A percentile compares a stretch with the other conserved stretches of the same genome.
Evolutionary conservation across 2,329 filamentous ascomycete species (phyloP).

Genomic region (Stemphylium lycopersici): DNA sequence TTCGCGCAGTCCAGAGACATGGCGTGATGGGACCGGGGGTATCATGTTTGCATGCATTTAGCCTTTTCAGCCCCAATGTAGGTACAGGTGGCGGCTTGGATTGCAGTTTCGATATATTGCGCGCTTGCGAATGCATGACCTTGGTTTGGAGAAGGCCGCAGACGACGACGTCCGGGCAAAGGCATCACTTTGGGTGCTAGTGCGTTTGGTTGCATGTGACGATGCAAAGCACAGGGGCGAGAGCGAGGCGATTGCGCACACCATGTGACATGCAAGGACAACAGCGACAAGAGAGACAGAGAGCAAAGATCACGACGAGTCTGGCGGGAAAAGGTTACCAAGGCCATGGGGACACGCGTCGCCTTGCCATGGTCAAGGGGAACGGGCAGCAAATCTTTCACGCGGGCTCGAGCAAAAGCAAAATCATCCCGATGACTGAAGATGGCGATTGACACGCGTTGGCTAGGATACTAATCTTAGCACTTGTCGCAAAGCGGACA

Average conservation of each 20-base stretch:
- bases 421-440: background rate
- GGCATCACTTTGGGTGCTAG: background rate
- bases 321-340: background rate
- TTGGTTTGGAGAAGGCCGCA: too few species aligned
- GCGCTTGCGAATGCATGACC: background rate
- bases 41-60: constrained; percentile 2
- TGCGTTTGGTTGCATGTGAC: constrained; percentile 1
- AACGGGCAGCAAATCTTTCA: background rate
- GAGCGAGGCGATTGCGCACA: constrained; percentile 1
- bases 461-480: constrained; percentile 9
- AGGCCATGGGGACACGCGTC: constrained; percentile 11
- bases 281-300: background rate
- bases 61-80: constrained; percentile 2
- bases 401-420: background rate
- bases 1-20: constrained; percentile 3
- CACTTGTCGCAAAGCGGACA: background rate
- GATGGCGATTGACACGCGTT: background rate
- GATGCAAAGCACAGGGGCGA: background rate
- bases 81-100: constrained; percentile 1
- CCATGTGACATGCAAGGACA: background rate
- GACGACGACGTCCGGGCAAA: background rate
- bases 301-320: background rate
- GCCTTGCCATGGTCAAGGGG: background rate
- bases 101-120: constrained; percentile 12
- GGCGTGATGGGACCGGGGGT: constrained; percentile 7